Conservation (phyloP, 2,329 filamentous ascomycete species). For the Penicillium sclerotigenum region DNA sequence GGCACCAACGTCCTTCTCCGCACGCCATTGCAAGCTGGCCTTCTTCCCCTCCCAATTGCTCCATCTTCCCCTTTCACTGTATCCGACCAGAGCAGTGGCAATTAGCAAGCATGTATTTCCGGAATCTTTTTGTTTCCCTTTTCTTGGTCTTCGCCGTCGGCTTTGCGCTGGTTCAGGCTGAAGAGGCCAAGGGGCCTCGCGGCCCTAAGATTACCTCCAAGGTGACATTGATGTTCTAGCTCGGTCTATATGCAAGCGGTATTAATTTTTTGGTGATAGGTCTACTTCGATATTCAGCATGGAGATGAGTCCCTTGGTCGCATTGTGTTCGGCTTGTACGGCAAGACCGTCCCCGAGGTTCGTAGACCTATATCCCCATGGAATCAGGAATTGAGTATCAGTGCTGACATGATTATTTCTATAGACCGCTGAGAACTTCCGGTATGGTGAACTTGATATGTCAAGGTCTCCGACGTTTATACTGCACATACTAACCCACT, state of each 20-base stretch:
- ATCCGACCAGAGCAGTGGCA: slow-evolving; percentile 18
- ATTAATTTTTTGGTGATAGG: slow-evolving; percentile 37
- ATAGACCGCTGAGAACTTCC: slow-evolving; percentile 64
- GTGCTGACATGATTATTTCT: slow-evolving; percentile 14
- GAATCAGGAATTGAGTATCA: slow-evolving; percentile 3
- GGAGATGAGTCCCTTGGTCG: slow-evolving; percentile 60
- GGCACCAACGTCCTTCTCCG: slow-evolving; percentile 14
- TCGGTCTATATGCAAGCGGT: neutral
- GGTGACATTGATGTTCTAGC: slow-evolving; percentile 44
- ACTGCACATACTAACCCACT: slow-evolving; percentile 8
- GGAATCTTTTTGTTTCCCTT: slow-evolving; percentile 55
- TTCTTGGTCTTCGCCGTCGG: slow-evolving; percentile 72
- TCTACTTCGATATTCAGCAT: slow-evolving; percentile 65
- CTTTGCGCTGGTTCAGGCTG: slow-evolving; percentile 67
- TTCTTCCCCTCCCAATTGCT: slow-evolving; percentile 16
- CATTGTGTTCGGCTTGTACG: slow-evolving; percentile 63
- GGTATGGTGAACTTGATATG: slow-evolving; percentile 36
- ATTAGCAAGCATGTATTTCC: slow-evolving; percentile 35
- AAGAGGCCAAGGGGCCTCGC: slow-evolving; percentile 57
- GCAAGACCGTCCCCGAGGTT: slow-evolving; percentile 65
- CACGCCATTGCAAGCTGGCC: slow-evolving; percentile 40
- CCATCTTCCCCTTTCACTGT: slow-evolving; percentile 16
- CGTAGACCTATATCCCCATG: slow-evolving; percentile 12
- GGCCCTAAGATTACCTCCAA: slow-evolving; percentile 95
- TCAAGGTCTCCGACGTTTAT: neutral